A percentile compares a stretch with the other conserved stretches of the same genome.
Conservation (phyloP, 73 alveolate species). For the Paramecium primaurelia region DNA sequence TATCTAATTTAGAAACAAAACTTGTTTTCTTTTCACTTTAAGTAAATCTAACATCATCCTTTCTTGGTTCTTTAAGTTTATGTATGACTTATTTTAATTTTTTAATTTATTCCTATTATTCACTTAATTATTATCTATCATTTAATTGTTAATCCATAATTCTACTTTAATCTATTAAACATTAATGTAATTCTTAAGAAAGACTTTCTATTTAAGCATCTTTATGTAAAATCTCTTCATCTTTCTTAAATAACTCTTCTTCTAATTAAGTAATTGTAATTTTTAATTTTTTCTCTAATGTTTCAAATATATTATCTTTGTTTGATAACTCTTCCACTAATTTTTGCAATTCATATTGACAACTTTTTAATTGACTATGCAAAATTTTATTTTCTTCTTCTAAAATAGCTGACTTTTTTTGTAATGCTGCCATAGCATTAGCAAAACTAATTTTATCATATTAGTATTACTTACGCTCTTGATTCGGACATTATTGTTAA, state of each 20-base stretch:
- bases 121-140: conserved; percentile 3
- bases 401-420: background rate
- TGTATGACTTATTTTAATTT: background rate
- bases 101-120: background rate
- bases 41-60: background rate
- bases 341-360: background rate
- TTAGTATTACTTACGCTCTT: background rate
- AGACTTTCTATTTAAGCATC: background rate
- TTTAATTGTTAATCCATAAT: background rate
- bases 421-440: background rate
- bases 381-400: background rate
- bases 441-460: background rate
- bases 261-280: background rate
- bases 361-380: background rate
- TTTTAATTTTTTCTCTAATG: background rate
- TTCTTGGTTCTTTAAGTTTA: background rate
- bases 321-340: background rate
- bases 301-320: background rate
- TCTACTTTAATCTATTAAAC: conserved; percentile 5
- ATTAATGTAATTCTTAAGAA: conserved; percentile 4
- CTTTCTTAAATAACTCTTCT: background rate
- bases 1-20: background rate
- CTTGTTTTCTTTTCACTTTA: background rate
- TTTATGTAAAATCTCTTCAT: background rate
- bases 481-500: background rate